Evolutionary conservation across 148 eudicot genomes (phyloP), one percentile per base, ranked within the genome.

Genomic region (Chenopodium album): DNA sequence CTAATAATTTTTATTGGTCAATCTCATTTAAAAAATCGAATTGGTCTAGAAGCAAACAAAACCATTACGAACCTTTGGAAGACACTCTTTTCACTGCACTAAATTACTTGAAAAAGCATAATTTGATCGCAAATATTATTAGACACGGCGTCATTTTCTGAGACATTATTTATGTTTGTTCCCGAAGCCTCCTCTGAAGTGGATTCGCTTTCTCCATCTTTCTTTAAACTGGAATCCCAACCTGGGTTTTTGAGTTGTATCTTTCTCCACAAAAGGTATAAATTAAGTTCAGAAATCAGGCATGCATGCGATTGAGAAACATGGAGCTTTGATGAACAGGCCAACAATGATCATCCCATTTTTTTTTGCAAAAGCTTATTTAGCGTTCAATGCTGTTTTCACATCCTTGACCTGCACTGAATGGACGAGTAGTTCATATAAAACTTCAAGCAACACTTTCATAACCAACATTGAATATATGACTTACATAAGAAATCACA

Each of bases 221-320:
- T 95, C 85, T 88, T 91, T 87, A 91, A 91, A 23, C 99, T 97
- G 85, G 92, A 97, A 81, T 94, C 92, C 98, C 99, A 97, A 79
- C 92, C 91, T 59, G 99, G 99, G 83, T 92, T 94, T 82, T 90
- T 97, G 56, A 97, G 97, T 78, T 97, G 99, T 86, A 97, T 91
- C 88, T 97, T 97, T 77, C 99, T 97, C 92, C 87, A 82, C 78
- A 67, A 82, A 80, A 73, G 71, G 74, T 11, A 68, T 23, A 50
- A 74, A 6, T 12, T 12, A 32, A 74, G 59, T 48, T 50, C 14
- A 7, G 29, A n/a, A 46, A 8, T 71, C 75, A 54, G 23, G 16
- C 29, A 66, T 22, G 66, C 16, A 54, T 65, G 6, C 31, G 48
- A 44, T 26, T 4, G 13, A 73, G 67, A 48, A 83, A 67, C 71